Conservation (phyloP, 2,329 filamentous ascomycete species). For the Penicillium sp. region DNA sequence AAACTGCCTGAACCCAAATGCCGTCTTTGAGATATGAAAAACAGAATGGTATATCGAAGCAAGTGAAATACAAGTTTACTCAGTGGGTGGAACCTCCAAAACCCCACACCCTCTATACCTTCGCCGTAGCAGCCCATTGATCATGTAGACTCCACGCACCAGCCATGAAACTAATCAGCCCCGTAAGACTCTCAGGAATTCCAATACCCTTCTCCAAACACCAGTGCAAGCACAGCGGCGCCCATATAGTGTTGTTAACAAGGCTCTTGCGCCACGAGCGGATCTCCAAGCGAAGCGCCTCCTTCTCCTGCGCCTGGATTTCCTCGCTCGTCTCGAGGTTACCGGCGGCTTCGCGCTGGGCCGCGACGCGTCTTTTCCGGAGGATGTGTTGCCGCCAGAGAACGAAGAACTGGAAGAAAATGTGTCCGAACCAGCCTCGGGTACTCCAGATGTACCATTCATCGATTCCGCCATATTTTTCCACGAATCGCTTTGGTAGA, state of each 20-base stretch:
- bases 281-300: slow-evolving; percentile 47
- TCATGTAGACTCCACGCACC: slow-evolving; percentile 48
- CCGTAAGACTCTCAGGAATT: slow-evolving; percentile 60
- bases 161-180: slow-evolving; percentile 58
- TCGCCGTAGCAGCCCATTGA: slow-evolving; percentile 47
- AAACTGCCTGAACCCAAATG: not conserved
- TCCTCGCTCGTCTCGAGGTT: slow-evolving; percentile 20
- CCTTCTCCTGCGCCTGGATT: slow-evolving; percentile 33
- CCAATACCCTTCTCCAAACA: slow-evolving; percentile 66
- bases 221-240: slow-evolving; percentile 83
- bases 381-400: slow-evolving; percentile 53
- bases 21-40: not conserved
- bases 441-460: slow-evolving; percentile 71
- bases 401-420: slow-evolving; percentile 72
- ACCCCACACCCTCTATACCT: slow-evolving; percentile 4
- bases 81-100: not conserved
- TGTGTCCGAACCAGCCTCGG: slow-evolving; percentile 77
- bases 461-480: slow-evolving; percentile 55
- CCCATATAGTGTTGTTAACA: slow-evolving; percentile 71
- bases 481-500: slow-evolving; percentile 49
- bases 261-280: slow-evolving; percentile 61
- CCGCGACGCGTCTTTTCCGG: slow-evolving; percentile 33
- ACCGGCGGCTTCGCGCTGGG: slow-evolving; percentile 16
- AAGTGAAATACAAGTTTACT: slow-evolving; percentile 1
- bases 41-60: slow-evolving; percentile 11